A percentile compares a stretch with the other conserved stretches of the same genome.
These are phyloP conservation scores for Colletotrichum sojae DNA, from an alignment of 2,329 filamentous ascomycete genomes.

Conservation along the genomic window DNA sequence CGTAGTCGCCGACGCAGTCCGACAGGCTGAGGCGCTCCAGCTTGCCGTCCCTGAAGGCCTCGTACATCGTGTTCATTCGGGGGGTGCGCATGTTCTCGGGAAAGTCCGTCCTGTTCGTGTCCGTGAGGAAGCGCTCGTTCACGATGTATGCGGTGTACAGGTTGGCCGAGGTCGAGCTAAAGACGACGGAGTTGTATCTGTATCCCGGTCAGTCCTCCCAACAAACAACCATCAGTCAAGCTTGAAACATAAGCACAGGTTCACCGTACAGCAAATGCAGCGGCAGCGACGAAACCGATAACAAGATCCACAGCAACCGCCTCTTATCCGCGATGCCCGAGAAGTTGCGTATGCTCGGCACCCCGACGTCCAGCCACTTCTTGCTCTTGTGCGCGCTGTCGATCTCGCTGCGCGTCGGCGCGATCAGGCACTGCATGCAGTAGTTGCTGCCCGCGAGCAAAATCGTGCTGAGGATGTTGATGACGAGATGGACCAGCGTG, in stretches of 20 bases:
- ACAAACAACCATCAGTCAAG: neutral
- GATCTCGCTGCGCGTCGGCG: slow-evolving; percentile 51
- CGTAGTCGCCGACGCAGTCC: neutral
- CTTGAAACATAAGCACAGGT: no score
- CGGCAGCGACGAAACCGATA: slow-evolving; percentile 11
- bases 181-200: slow-evolving; percentile 12
- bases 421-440: slow-evolving; percentile 53
- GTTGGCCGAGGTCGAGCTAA: neutral
- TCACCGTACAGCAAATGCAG: slow-evolving; percentile 7
- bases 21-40: neutral
- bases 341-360: slow-evolving; percentile 43
- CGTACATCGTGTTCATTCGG: neutral
- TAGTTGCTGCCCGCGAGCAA: slow-evolving; percentile 54
- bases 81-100: neutral
- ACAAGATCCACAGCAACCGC: neutral
- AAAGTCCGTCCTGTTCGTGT: neutral
- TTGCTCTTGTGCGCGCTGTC: slow-evolving; percentile 43
- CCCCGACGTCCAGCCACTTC: slow-evolving; percentile 45
- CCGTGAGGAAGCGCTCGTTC: neutral
- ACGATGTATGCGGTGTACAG: neutral
- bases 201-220: neutral
- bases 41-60: neutral
- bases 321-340: slow-evolving; percentile 36
- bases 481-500: slow-evolving; percentile 45
- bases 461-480: slow-evolving; percentile 50